A percentile compares a stretch with the other conserved stretches of the same genome.
These are phyloP conservation scores for Beta corolliflora DNA, from an alignment of 179 eudicot genomes.

Conservation along the genomic window DNA sequence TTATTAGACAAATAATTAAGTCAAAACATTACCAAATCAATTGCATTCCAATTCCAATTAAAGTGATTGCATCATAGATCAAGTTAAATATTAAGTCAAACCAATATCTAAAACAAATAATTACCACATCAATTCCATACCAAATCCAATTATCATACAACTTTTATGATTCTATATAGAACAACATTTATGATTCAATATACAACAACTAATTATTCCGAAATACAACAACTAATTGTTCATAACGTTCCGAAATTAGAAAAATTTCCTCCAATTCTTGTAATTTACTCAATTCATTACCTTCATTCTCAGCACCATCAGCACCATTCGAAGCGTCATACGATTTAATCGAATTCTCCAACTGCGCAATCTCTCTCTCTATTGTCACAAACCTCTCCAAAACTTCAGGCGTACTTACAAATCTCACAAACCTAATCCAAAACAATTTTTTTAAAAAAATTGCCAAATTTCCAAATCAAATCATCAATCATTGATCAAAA, in stretches of 20 bases:
- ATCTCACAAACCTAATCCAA: constrained; percentile 71
- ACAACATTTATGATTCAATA: too few relatives aligned
- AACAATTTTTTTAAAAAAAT: not conserved
- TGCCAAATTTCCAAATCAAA: not conserved
- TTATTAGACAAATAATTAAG: not conserved
- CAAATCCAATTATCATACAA: not conserved
- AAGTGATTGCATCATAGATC: constrained; percentile 19
- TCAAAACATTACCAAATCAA: too few relatives aligned
- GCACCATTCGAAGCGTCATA: constrained; percentile 46
- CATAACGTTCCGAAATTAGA: too few relatives aligned
- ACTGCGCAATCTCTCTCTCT: constrained; percentile 72
- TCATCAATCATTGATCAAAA: not conserved
- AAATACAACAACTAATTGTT: too few relatives aligned
- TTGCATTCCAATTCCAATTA: not conserved
- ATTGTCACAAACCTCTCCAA: constrained; percentile 72
- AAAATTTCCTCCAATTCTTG: too few relatives aligned
- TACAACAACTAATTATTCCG: too few relatives aligned
- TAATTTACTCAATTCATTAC: constrained; percentile 12
- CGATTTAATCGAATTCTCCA: constrained; percentile 63
- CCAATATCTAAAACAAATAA: not conserved
- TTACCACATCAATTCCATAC: not conserved
- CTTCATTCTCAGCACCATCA: constrained; percentile 39
- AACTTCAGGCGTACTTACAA: constrained; percentile 78
- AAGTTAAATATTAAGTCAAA: constrained; percentile 17
- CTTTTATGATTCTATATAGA: too few relatives aligned